phyloP scores from a whole-genome alignment of 73 alveolate genomes.

The Paramecium bursaria region DNA sequence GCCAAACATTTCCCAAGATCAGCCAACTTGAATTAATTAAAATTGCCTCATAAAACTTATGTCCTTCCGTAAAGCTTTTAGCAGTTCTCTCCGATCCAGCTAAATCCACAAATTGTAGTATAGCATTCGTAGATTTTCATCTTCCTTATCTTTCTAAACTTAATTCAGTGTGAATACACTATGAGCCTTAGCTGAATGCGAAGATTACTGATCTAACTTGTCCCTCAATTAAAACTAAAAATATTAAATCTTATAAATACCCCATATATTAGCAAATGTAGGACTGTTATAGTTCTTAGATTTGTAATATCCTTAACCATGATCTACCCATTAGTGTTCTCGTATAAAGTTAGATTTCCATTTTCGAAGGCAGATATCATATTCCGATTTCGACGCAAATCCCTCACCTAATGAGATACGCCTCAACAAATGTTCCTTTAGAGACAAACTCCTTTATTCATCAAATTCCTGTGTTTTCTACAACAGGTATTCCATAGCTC shows the following conservation, averaged over 20 bases:
- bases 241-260: not conserved
- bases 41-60: constrained; percentile 66
- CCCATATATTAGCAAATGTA: constrained; percentile 44
- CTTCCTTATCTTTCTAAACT: constrained; percentile 66
- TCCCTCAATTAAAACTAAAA: constrained; percentile 63
- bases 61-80: constrained; percentile 61
- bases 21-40: constrained; percentile 61
- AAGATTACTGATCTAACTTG: constrained; percentile 50
- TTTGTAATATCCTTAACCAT: constrained; percentile 55
- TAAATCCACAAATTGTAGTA: constrained; percentile 57
- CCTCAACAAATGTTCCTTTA: constrained; percentile 52
- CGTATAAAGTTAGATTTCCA: constrained; percentile 58
- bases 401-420: constrained; percentile 62
- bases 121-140: constrained; percentile 66
- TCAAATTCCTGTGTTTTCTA: constrained; percentile 65
- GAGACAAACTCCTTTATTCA: constrained; percentile 63
- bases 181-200: constrained; percentile 51
- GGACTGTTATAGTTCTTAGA: constrained; percentile 24
- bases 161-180: constrained; percentile 50
- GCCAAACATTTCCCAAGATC: constrained; percentile 65
- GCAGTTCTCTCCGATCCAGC: constrained; percentile 71
- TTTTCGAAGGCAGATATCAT: constrained; percentile 55
- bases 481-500: constrained; percentile 62
- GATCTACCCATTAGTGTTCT: constrained; percentile 48
- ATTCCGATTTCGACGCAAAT: constrained; percentile 37